A percentile compares a stretch with the other conserved stretches of the same genome.
These are phyloP conservation scores for Sporothrix sp. DNA, from an alignment of 2,329 filamentous ascomycete species.

Conservation along the genomic window DNA sequence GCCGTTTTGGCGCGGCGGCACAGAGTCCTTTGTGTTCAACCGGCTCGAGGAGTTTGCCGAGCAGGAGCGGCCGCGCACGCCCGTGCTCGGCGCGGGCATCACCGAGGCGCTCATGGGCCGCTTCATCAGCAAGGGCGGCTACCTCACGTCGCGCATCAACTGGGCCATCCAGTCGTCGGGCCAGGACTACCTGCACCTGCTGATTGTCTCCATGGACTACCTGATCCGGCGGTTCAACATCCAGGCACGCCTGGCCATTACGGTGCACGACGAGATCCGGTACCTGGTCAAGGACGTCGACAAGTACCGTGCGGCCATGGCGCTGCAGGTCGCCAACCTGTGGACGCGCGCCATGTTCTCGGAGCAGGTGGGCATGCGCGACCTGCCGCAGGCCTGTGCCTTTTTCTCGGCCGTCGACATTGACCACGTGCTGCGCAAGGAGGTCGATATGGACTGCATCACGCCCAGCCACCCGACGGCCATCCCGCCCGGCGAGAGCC, in stretches of 20 bases:
- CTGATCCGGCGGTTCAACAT: constrained; percentile 78
- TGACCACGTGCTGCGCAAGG: constrained; percentile 90
- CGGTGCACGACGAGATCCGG: constrained; percentile 94
- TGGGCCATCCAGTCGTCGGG: constrained; percentile 98
- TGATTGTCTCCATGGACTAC: constrained; percentile 93
- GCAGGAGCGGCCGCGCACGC: constrained; percentile 81
- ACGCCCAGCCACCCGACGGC: constrained; percentile 74
- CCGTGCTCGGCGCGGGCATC: constrained; percentile 87
- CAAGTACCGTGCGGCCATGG: constrained; percentile 83
- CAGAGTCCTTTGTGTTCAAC: constrained; percentile 97
- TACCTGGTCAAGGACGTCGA: constrained; percentile 82
- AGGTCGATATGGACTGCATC: constrained; percentile 95
- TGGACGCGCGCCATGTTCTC: constrained; percentile 98
- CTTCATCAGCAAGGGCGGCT: constrained; percentile 79
- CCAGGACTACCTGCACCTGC: constrained; percentile 90
- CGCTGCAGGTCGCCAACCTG: constrained; percentile 83
- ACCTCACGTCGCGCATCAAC: constrained; percentile 94
- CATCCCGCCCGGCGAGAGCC: constrained; percentile 75
- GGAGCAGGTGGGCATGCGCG: constrained; percentile 91
- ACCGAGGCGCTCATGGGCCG: constrained; percentile 88
- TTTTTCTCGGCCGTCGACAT: constrained; percentile 96
- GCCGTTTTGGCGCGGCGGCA: constrained; percentile 90
- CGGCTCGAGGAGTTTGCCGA: constrained; percentile 96
- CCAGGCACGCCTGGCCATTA: constrained; percentile 76
- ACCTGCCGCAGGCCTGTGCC: constrained; percentile 86